Evolutionary conservation across 2,329 filamentous ascomycete genomes (phyloP).

Genomic region (Xenosphaeropsis pyriputrescens): DNA sequence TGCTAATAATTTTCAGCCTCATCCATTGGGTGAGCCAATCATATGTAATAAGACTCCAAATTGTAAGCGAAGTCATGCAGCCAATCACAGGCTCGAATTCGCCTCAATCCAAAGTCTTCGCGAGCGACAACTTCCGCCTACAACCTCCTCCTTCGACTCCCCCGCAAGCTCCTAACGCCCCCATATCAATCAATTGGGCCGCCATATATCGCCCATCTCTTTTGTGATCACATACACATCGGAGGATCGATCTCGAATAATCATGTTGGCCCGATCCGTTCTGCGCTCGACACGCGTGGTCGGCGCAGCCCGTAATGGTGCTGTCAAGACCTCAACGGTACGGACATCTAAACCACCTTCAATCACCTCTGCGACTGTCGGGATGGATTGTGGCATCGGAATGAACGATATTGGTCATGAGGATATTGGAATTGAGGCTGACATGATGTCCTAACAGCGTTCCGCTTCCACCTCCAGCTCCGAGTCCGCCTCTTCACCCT

Average conservation of each 20-base stretch:
- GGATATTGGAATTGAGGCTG: background rate
- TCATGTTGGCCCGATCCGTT: conserved; percentile 86
- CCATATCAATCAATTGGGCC: too few species aligned
- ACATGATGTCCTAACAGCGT: conserved; percentile 28
- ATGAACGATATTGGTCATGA: conserved; percentile 11
- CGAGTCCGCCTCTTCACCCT: conserved; percentile 58
- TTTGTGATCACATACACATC: too few species aligned
- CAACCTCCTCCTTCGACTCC: background rate
- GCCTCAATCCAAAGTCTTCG: too few species aligned
- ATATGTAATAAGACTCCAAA: too few species aligned
- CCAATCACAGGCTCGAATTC: too few species aligned
- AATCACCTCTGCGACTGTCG: conserved; percentile 14
- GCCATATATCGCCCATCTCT: too few species aligned
- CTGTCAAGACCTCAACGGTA: conserved; percentile 63
- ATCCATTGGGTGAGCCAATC: too few species aligned
- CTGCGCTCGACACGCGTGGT: conserved; percentile 79
- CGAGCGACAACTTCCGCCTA: background rate
- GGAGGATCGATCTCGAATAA: too few species aligned
- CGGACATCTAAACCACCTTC: conserved; percentile 32
- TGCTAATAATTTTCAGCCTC: too few species aligned
- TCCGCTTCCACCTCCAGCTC: conserved; percentile 55
- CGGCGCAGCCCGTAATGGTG: conserved; percentile 61
- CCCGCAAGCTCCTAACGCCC: background rate
- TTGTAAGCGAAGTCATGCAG: too few species aligned
- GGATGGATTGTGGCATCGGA: conserved; percentile 10